Evolutionary conservation across 75 land plant genomes (phyloP), one percentile per base, ranked within the genome.

Genomic region (Ceratopteris richardii): DNA sequence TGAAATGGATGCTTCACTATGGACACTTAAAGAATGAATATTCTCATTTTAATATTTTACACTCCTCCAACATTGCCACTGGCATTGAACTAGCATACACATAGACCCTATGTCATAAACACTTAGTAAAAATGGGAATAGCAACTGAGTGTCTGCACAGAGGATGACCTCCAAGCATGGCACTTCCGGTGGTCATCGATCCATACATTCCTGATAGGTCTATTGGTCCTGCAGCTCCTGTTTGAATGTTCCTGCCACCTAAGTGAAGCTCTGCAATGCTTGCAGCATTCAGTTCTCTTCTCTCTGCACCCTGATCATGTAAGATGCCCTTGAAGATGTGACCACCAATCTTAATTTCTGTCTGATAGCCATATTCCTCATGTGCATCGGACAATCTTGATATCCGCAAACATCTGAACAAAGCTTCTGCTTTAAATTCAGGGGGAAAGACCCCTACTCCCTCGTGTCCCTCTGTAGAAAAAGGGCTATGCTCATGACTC

Each of bases 261-360:
- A 82, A 56, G 22, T 82, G 78, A 20, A 80, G 75, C 39, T 84
- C 80, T 0, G 87, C 73, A 13, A 84, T 20, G 44, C 65, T 80
- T 29, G 87, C 77, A 30, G 76, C 48, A 4, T 2, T 17, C 5
- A n/a, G 51, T 2, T 20, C n/a, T 2, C 43, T 7, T n/a, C 41
- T 55, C 13, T 74, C 89, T 16, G 68, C 60, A 2, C 86, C 82
- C 48, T 73, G 80, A 64, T 86, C 83, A 28, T 82, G 74, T 11
- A 86, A 75, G 28, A 86, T 71, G 10, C 91, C 91, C 47, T 66
- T 78, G 77, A 87, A 87, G 14, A 77, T 66, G 68, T 78, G 91
- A 22, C 87, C 91, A 14, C 87, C 91, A n/a, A 87, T 83, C 57
- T 30, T 72, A 43, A 87, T 79, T 42, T 73, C 57, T 2, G 91